These are phyloP conservation scores for Spongospora subterranea DNA, from an alignment of 208 protist species.

Conservation along the genomic window DNA sequence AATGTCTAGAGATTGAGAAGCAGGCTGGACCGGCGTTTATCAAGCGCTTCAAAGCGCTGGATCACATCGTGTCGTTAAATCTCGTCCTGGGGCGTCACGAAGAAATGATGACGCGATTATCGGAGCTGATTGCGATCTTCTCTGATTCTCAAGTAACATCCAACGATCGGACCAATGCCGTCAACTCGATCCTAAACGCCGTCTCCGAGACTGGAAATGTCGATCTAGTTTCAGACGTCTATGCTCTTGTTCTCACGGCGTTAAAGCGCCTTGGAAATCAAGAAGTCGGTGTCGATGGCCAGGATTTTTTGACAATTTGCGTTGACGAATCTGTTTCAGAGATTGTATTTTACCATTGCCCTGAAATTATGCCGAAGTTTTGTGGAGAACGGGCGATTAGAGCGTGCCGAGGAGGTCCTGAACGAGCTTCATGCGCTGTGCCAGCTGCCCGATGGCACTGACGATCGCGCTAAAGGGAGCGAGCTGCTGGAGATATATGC, in stretches of 20 bases:
- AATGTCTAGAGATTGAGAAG: slow-evolving; percentile 4
- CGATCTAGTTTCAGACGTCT: not conserved
- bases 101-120: not conserved
- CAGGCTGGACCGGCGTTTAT: not conserved
- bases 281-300: not conserved
- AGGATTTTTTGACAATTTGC: not conserved
- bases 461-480: slow-evolving; percentile 10
- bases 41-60: slow-evolving; percentile 46
- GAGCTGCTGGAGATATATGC: slow-evolving; percentile 50
- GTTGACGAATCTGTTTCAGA: not conserved
- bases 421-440: not conserved
- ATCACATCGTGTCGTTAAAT: slow-evolving; percentile 44
- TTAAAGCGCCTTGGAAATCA: not conserved
- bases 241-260: not conserved
- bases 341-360: slow-evolving; percentile 21
- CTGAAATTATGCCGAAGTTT: slow-evolving; percentile 17
- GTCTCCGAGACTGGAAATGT: not conserved
- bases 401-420: not conserved
- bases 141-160: not conserved
- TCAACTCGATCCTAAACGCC: slow-evolving; percentile 54
- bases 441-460: slow-evolving; percentile 28
- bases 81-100: not conserved
- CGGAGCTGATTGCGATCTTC: not conserved
- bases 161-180: not conserved
- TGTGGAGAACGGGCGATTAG: not conserved